phyloP scores from a whole-genome alignment of 2,329 filamentous ascomycete species.

The Talaromyces sp. region DNA sequence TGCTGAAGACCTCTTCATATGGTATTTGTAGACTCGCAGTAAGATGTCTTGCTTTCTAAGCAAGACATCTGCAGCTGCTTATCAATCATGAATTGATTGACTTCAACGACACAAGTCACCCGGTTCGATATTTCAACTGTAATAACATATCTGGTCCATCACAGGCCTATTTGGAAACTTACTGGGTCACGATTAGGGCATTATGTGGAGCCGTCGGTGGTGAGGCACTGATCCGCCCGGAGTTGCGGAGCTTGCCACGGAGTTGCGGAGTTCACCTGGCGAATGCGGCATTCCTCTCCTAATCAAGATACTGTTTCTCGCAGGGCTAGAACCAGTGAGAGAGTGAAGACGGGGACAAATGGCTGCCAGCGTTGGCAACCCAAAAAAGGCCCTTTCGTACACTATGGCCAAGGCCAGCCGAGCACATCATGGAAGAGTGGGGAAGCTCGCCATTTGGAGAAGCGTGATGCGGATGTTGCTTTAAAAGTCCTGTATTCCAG shows the following conservation, averaged over 20 bases:
- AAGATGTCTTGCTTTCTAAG: not conserved
- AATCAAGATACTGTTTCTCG: not conserved
- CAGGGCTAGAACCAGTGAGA: not conserved
- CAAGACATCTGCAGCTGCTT: too few species aligned
- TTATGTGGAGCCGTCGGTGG: not conserved
- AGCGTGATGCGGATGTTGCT: not conserved
- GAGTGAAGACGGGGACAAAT: not conserved
- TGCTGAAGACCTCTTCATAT: not conserved
- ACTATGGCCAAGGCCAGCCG: not conserved
- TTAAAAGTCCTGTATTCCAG: constrained; percentile 68
- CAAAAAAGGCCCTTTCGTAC: not conserved
- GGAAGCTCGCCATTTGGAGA: not conserved
- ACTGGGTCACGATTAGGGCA: not conserved
- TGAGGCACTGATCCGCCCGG: not conserved
- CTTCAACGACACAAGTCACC: not conserved
- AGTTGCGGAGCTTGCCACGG: not conserved
- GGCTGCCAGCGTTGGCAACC: not conserved
- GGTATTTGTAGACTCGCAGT: not conserved
- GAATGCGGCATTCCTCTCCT: not conserved
- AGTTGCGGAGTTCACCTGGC: not conserved
- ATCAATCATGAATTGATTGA: not conserved
- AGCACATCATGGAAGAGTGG: not conserved
- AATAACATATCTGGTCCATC: not conserved
- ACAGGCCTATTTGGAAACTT: not conserved
- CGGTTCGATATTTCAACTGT: not conserved